Evolutionary conservation across 805 yeast genomes (phyloP).

Genomic region (Allodekkera sacchari): DNA sequence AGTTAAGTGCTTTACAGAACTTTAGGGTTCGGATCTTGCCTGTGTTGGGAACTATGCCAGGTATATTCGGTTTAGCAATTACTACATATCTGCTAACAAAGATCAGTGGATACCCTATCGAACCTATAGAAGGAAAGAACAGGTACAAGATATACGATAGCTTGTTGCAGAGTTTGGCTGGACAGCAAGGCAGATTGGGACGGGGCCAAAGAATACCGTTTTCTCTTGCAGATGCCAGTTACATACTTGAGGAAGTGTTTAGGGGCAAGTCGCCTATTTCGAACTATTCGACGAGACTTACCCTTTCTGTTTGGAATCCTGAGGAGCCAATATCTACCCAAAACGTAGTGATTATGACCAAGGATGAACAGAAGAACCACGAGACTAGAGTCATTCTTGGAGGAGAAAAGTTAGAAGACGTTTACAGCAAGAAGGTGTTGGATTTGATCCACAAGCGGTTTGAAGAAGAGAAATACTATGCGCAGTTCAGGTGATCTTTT

Average conservation of each 20-base stretch:
- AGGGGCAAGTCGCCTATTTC: conserved; percentile 88
- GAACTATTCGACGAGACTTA: conserved; percentile 69
- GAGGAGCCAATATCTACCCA: conserved; percentile 53
- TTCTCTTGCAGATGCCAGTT: conserved; percentile 64
- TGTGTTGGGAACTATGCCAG: conserved; percentile 95
- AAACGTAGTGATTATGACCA: conserved; percentile 81
- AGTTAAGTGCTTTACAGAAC: conserved; percentile 77
- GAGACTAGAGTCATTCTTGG: conserved; percentile 69
- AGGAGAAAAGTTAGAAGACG: conserved; percentile 51
- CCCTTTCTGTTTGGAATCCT: conserved; percentile 83
- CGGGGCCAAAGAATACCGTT: conserved; percentile 70
- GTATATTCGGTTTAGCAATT: conserved; percentile 85
- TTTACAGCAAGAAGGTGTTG: conserved; percentile 54
- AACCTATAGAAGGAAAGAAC: conserved; percentile 85
- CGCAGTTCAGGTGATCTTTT: conserved; percentile 33
- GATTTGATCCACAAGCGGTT: conserved; percentile 55
- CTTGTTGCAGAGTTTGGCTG: conserved; percentile 73
- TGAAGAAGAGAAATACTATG: conserved; percentile 67
- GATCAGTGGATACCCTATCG: conserved; percentile 83
- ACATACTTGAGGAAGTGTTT: conserved; percentile 84
- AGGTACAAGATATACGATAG: conserved; percentile 81
- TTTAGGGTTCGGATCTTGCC: conserved; percentile 94
- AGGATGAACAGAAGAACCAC: conserved; percentile 76
- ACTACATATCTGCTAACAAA: conserved; percentile 76
- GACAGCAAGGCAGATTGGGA: conserved; percentile 77